Conservation (phyloP, 164 flowering plant genomes). For the Vitis rupestris region DNA sequence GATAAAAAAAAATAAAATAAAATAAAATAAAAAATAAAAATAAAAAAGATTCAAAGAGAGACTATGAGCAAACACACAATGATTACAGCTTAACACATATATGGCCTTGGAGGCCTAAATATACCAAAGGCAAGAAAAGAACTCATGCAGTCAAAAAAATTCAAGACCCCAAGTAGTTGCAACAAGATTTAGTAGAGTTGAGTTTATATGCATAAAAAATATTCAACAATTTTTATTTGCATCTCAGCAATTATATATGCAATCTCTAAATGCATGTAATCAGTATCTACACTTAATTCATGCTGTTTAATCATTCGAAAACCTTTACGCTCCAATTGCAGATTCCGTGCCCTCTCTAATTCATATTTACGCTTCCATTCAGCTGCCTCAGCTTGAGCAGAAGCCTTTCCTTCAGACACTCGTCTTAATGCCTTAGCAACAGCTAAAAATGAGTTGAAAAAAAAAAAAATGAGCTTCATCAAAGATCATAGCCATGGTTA, state of each 20-base stretch:
- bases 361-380: slow-evolving; percentile 98
- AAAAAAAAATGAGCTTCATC: not conserved
- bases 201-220: slow-evolving; percentile 1
- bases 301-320: slow-evolving; percentile 11
- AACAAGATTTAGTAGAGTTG: not conserved
- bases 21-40: no score
- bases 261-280: slow-evolving; percentile 1
- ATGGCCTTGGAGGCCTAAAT: not conserved
- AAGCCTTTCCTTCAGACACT: slow-evolving; percentile 90
- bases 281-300: not conserved
- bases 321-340: slow-evolving; percentile 64
- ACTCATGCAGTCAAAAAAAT: not conserved
- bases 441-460: slow-evolving; percentile 43
- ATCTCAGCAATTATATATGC: not conserved
- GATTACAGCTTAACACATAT: not conserved
- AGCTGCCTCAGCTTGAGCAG: slow-evolving; percentile 98
- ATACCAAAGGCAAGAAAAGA: not conserved
- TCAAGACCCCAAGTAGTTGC: not conserved
- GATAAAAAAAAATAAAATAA: no score
- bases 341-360: slow-evolving; percentile 65
- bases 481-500: not conserved
- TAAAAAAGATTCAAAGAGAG: no score
- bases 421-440: slow-evolving; percentile 87
- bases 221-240: not conserved
- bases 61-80: no score